A percentile compares a stretch with the other conserved stretches of the same genome.
These are phyloP conservation scores for Debaryomyces robertsiae DNA, from an alignment of 1,139 yeast species.

Conservation along the genomic window DNA sequence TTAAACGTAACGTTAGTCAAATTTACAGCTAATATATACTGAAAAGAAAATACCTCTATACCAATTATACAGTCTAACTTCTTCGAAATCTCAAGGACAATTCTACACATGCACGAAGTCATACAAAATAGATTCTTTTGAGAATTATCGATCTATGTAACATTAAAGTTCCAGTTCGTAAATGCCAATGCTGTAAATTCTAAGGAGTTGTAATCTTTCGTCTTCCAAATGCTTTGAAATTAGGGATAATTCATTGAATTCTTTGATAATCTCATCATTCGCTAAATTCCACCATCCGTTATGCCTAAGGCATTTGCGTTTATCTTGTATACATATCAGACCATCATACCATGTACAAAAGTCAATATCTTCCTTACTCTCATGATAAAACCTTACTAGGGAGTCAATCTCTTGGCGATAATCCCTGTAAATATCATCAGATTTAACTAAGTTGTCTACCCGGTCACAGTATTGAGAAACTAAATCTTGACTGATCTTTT, in stretches of 20 bases:
- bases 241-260: conserved; percentile 29
- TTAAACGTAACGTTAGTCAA: too few relatives aligned
- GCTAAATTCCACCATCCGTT: conserved; percentile 65
- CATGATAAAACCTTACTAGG: conserved; percentile 11
- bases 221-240: conserved; percentile 26
- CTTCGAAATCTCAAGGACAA: too few relatives aligned
- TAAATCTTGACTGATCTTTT: conserved; percentile 13
- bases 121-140: too few relatives aligned
- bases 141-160: too few relatives aligned
- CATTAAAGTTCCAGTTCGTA: conserved; percentile 24
- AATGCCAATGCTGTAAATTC: conserved; percentile 38
- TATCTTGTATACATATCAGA: conserved; percentile 58
- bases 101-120: too few relatives aligned
- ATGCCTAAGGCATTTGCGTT: conserved; percentile 66
- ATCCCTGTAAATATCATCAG: conserved; percentile 15
- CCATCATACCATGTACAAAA: conserved; percentile 23
- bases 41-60: too few relatives aligned
- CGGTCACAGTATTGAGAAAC: neutral
- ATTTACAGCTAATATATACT: too few relatives aligned
- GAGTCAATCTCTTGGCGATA: conserved; percentile 17
- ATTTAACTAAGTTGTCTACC: conserved; percentile 1
- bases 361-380: conserved; percentile 16
- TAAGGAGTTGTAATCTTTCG: conserved; percentile 26
- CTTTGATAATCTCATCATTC: conserved; percentile 45
- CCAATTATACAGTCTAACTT: too few relatives aligned